Evolutionary conservation across 2,329 filamentous ascomycete genomes (phyloP).

Genomic region (Penicillium sp.): DNA sequence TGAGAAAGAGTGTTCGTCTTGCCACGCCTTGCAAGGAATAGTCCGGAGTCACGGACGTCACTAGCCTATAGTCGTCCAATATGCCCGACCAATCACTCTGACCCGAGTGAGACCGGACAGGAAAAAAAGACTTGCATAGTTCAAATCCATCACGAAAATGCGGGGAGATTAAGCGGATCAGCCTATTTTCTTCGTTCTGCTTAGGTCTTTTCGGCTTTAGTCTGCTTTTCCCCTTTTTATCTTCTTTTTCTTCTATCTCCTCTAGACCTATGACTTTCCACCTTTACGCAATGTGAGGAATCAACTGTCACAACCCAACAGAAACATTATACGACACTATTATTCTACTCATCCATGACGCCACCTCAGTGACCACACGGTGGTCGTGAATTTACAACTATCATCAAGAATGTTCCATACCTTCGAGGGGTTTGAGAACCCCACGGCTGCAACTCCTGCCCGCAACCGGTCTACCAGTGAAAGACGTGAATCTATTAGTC

Average conservation of each 20-base stretch:
- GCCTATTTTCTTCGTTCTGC: slow-evolving; percentile 1
- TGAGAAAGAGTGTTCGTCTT: not conserved
- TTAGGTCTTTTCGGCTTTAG: not conserved
- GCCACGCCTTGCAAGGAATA: not conserved
- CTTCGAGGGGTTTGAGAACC: slow-evolving; percentile 36
- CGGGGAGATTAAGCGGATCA: slow-evolving; percentile 18
- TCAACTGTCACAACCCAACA: not conserved
- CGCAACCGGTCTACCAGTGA: slow-evolving; percentile 25
- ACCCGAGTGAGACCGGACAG: not conserved
- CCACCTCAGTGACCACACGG: slow-evolving; percentile 1
- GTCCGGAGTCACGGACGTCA: not conserved
- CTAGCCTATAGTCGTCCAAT: not conserved
- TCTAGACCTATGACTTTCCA: not conserved
- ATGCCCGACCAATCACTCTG: not conserved
- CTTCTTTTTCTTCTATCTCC: slow-evolving; percentile 2
- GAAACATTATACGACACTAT: not conserved
- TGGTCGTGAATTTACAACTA: slow-evolving; percentile 13
- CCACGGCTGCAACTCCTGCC: slow-evolving; percentile 21
- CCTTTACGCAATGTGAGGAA: not conserved
- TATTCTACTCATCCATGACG: slow-evolving; percentile 1
- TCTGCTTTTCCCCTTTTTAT: not conserved
- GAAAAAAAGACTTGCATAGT: not conserved
- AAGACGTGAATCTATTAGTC: slow-evolving; percentile 28
- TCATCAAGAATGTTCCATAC: slow-evolving; percentile 34
- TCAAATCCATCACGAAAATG: slow-evolving; percentile 10